A percentile compares a stretch with the other conserved stretches of the same genome.
Conservation (phyloP, 805 yeast genomes). For the Nakazawaea laoshanensis region DNA sequence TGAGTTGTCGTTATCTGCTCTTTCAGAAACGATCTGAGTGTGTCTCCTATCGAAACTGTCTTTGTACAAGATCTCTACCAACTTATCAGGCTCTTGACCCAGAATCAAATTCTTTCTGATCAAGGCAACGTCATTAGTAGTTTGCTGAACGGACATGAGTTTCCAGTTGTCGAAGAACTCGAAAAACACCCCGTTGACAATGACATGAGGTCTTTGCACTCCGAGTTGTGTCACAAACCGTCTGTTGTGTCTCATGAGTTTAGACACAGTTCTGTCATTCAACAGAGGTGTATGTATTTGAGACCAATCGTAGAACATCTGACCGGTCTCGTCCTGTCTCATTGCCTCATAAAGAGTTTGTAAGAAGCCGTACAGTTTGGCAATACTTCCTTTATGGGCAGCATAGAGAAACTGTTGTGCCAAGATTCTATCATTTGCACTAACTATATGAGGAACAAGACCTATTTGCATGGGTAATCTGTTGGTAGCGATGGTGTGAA, state of each 20-base stretch:
- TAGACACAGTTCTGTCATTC: no score
- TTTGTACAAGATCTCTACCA: neutral
- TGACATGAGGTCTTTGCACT: slow-evolving; percentile 39
- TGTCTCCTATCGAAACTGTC: neutral
- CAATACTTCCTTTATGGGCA: slow-evolving; percentile 13
- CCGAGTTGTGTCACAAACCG: slow-evolving; percentile 27
- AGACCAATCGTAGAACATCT: neutral
- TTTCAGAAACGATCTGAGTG: neutral
- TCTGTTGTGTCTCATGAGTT: slow-evolving; percentile 12
- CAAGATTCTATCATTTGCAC: slow-evolving; percentile 15
- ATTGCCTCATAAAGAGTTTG: slow-evolving; percentile 13
- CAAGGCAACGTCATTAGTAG: neutral
- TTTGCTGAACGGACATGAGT: slow-evolving; percentile 40
- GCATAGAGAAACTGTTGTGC: slow-evolving; percentile 19
- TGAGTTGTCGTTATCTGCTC: neutral
- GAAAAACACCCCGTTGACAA: slow-evolving; percentile 67
- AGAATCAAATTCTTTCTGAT: neutral
- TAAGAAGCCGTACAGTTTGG: slow-evolving; percentile 17
- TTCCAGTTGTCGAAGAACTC: slow-evolving; percentile 50
- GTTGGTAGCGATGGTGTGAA: slow-evolving; percentile 40
- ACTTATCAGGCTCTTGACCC: neutral
- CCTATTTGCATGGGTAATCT: slow-evolving; percentile 79
- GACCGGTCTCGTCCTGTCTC: neutral
- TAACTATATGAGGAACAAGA: slow-evolving; percentile 50
- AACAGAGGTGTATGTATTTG: no score